Evolutionary conservation across 331 rosid species (phyloP), one percentile per base, ranked within the genome.

Genomic region (Malus hybrid): DNA sequence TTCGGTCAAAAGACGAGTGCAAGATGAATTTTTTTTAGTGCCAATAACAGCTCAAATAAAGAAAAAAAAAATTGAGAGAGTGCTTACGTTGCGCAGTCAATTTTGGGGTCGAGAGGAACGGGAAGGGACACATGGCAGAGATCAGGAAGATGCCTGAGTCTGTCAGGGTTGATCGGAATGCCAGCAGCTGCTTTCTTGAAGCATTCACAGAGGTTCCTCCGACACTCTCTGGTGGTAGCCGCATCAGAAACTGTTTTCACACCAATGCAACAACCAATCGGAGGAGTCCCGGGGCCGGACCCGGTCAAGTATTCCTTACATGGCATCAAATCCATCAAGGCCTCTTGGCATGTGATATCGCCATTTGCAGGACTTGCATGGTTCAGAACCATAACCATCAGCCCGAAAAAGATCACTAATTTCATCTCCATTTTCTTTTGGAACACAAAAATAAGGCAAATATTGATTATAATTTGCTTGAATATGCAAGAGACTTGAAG

Each of bases 321-420:
- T 4, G 82, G 75, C 55, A 48, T 0, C 68, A 77, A 5, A 32
- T 1, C 3, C 2, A 14, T 4, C 7, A 64, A 1, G 15, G 82
- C 82, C 6, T 74, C 42, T 34, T 19, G 8, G 26, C 82, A 84
- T 26, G 82, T 20, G 36, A 83, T 50, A 16, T 50, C 71, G 6
- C 53, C 77, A 22, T 60, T 19, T 16, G 26, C 24, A 5, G 66
- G 39, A 4, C 26, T 6, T 3, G 46, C 33, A 22, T n/a, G 58
- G 53, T 26, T 61, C 18, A 39, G 26, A 34, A 55, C 79, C 81
- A 76, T 19, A 15, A 72, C 3, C 63, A 63, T 24, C 60, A 68
- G 7, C n/a, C 56, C 69, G 4, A 76, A 5, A 26, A 30, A 52
- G 48, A 69, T 20, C 3, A 73, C 1, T 48, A 46, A 33, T 61